A percentile compares a stretch with the other conserved stretches of the same genome.
Conservation (phyloP, 179 eudicot genomes). For the Beta lomatogona region DNA sequence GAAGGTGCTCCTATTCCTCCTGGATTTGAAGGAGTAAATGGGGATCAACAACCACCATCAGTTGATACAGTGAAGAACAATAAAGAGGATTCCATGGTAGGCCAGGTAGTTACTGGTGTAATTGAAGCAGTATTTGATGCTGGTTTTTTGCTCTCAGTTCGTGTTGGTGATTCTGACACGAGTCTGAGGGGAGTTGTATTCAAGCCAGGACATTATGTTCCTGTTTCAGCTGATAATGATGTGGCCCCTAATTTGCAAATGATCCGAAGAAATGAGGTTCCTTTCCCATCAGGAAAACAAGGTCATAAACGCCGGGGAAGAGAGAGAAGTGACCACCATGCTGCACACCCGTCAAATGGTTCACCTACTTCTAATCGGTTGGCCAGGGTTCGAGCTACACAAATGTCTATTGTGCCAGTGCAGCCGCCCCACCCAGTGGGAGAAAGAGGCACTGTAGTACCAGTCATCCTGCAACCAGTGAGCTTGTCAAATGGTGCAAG, state of each 20-base stretch:
- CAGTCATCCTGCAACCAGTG: slow-evolving; percentile 68
- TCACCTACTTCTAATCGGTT: slow-evolving; percentile 35
- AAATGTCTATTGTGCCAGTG: slow-evolving; percentile 36
- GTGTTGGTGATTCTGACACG: slow-evolving; percentile 64
- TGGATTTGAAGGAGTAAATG: slow-evolving; percentile 43
- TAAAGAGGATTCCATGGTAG: slow-evolving; percentile 46
- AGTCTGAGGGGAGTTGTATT: slow-evolving; percentile 81
- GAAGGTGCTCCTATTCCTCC: slow-evolving; percentile 46
- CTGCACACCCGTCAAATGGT: slow-evolving; percentile 40
- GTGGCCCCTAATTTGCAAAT: slow-evolving; percentile 75
- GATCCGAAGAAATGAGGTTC: slow-evolving; percentile 67
- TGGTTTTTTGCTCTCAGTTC: slow-evolving; percentile 74
- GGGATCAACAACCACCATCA: slow-evolving; percentile 36
- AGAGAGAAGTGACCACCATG: slow-evolving; percentile 37
- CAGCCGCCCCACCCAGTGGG: slow-evolving; percentile 46
- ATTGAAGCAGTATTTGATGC: slow-evolving; percentile 80
- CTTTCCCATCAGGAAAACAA: slow-evolving; percentile 46
- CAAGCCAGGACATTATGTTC: slow-evolving; percentile 84
- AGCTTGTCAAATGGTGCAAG: slow-evolving; percentile 45
- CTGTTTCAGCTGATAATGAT: slow-evolving; percentile 77
- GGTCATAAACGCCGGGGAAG: slow-evolving; percentile 42
- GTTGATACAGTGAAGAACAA: slow-evolving; percentile 37
- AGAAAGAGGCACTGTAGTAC: slow-evolving; percentile 68
- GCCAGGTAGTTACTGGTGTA: slow-evolving; percentile 75
- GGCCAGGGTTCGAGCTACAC: slow-evolving; percentile 36